Percentiles rank a stretch among this genome's conserved stretches.
Conservation (phyloP, 192 early-diverging fungal species). For the Rhizoclosmatium globosum region DNA sequence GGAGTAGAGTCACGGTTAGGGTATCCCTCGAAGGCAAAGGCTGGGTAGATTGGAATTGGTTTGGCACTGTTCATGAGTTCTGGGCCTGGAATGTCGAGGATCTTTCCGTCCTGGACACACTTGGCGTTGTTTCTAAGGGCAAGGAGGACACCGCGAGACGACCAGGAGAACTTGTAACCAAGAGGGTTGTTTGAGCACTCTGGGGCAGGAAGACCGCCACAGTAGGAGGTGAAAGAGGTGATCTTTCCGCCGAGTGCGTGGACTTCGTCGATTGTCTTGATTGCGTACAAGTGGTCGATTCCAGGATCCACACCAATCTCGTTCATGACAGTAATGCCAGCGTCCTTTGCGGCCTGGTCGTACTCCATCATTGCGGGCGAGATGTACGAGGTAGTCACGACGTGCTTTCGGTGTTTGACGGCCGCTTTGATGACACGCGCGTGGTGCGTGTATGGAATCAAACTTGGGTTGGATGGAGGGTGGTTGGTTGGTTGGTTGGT, state of each 20-base stretch:
- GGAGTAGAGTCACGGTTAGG: conserved; percentile 94
- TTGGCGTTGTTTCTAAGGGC: conserved; percentile 94
- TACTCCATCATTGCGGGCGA: conserved; percentile 87
- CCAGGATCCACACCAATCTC: conserved; percentile 98
- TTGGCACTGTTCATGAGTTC: conserved; percentile 77
- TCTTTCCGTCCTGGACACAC: conserved; percentile 78
- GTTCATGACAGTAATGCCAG: conserved; percentile 90
- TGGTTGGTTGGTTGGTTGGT: no score
- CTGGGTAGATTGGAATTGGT: conserved; percentile 80
- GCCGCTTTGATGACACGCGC: conserved; percentile 77
- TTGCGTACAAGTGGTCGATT: conserved; percentile 96
- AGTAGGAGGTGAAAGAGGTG: conserved; percentile 93
- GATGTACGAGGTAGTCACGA: conserved; percentile 97
- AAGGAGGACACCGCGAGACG: conserved; percentile 95
- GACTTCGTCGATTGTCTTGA: conserved; percentile 93
- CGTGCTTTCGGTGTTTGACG: conserved; percentile 85
- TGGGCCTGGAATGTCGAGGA: conserved; percentile 70
- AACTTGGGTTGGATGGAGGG: conserved; percentile 40
- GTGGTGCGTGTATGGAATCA: conserved; percentile 80
- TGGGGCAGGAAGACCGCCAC: conserved; percentile 93
- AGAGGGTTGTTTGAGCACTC: conserved; percentile 90
- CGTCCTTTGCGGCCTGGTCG: conserved; percentile 76
- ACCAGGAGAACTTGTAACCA: conserved; percentile 98
- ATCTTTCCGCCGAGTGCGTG: conserved; percentile 70
- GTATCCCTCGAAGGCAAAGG: conserved; percentile 91